Evolutionary conservation across 176 grass and related monocot species (phyloP), one percentile per base, ranked within the genome.

Genomic region (Oryza nivara): DNA sequence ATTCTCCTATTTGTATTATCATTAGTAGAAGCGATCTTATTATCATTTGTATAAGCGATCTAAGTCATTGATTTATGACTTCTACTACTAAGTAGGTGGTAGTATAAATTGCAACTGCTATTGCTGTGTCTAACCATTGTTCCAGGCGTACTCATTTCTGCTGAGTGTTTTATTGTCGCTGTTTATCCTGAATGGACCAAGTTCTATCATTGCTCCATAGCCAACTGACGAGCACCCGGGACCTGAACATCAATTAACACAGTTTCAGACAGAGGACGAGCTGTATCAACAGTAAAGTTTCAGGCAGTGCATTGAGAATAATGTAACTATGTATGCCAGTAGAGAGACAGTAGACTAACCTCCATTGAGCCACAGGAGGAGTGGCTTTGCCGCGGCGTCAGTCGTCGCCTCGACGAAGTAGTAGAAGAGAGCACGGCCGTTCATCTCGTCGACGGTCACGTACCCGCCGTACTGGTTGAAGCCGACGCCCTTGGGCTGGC

Each of bases 291-390:
- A 38, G 36, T 38, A 38, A 5, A 38, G 36, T 38, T 38, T 17
- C 7, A 5, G 52, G 19, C 17, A 56, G 54, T 58, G 6, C 54
- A 58, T 20, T 58, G 17, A 20, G 54, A 58, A 58, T 20, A 16
- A 32, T 32, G 30, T 15, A 56, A 12, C 52, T 54, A 16, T 45
- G 76, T 67, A 44, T 11, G 2, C 35, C 65, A 14, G 0, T 66
- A 19, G 51, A 20, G 6, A n/a, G 19, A 9, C 54, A 58, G 6
- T n/a, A 20, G 47, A 4, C 44, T 63, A 46, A 85, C 90, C 90
- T 89, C 90, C 90, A 52, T 92, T 92, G 3, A 92, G 82, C 90
- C 86, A 92, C 47, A 89, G 56, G 15, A 92, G 56, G 49, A 92
- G 83, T 19, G 86, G 90, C 58, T 65, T 83, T 1, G 23, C 15